phyloP scores from a whole-genome alignment of 1,284 basidiomycete species.

The Fomitopsis palustris region DNA sequence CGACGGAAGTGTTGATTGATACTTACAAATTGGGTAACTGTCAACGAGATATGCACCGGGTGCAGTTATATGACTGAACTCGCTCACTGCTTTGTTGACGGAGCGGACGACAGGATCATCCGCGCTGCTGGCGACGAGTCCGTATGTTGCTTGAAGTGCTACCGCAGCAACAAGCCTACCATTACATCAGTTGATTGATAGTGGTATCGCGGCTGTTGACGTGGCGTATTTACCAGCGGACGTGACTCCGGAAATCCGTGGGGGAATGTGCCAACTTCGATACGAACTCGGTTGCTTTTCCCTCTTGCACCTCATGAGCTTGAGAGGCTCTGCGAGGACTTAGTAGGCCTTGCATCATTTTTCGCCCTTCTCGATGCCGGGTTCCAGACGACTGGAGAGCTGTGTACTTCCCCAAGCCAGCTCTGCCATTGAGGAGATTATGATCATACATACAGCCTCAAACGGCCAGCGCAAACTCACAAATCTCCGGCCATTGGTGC shows the following conservation, averaged over 20 bases:
- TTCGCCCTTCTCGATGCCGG: neutral
- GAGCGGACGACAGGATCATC: neutral
- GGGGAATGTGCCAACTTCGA: neutral
- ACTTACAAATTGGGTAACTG: conserved; percentile 5
- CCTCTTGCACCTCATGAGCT: neutral
- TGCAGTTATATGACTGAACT: neutral
- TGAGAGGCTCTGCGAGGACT: neutral
- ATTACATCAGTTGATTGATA: too few relatives aligned
- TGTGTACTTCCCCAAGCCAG: neutral
- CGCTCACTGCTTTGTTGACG: neutral
- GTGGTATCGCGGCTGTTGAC: neutral
- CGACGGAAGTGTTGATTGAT: neutral
- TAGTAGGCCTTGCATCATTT: neutral
- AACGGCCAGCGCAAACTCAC: neutral
- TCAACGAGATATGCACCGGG: conserved; percentile 24
- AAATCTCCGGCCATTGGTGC: neutral
- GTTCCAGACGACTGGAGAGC: neutral
- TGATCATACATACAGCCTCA: too few relatives aligned
- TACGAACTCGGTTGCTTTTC: neutral
- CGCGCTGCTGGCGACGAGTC: neutral
- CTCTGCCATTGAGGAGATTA: neutral
- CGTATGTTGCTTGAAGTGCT: neutral
- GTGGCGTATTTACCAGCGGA: neutral
- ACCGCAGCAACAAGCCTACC: neutral
- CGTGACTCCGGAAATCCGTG: neutral